Evolutionary conservation across 306 rosid genomes (phyloP).

Genomic region (Cucumis cinereus): DNA sequence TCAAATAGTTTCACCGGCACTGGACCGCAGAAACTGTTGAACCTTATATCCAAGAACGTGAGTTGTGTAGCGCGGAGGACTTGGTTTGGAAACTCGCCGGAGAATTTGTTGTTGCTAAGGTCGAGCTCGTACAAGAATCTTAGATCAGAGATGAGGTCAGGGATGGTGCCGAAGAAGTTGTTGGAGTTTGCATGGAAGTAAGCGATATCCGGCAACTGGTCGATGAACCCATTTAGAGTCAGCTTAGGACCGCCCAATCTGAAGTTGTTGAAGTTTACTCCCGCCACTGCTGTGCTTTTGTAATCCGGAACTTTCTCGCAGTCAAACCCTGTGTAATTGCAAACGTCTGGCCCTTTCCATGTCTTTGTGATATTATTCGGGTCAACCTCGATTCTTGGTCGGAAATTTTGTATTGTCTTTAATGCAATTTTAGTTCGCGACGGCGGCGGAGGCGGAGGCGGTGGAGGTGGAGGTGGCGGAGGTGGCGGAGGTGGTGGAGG

Average conservation of each 20-base stretch:
- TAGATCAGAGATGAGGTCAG: neutral
- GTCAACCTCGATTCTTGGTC: neutral
- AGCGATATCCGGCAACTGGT: constrained; percentile 20
- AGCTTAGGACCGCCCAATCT: neutral
- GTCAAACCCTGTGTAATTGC: constrained; percentile 13
- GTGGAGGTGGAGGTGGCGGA: neutral
- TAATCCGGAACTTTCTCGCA: constrained; percentile 13
- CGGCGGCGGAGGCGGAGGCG: neutral
- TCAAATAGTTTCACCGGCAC: constrained; percentile 24
- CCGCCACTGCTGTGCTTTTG: constrained; percentile 21
- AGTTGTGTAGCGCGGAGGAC: constrained; percentile 8
- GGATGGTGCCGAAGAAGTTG: constrained; percentile 25
- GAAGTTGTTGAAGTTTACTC: constrained; percentile 37
- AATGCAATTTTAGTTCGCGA: neutral
- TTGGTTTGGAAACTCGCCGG: constrained; percentile 23
- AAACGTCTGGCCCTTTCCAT: constrained; percentile 8
- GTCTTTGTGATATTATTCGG: neutral
- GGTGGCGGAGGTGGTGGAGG: fast-evolving
- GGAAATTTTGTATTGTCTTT: constrained; percentile 11
- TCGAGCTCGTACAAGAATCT: constrained; percentile 54
- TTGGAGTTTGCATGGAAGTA: constrained; percentile 75
- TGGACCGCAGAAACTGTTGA: constrained; percentile 15
- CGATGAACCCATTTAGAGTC: constrained; percentile 14
- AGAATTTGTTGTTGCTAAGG: constrained; percentile 44
- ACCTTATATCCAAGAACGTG: constrained; percentile 64